Base-by-base conservation (phyloP, 2,329 filamentous ascomycete genomes). In the Ophiocordyceps sinensis region DNA sequence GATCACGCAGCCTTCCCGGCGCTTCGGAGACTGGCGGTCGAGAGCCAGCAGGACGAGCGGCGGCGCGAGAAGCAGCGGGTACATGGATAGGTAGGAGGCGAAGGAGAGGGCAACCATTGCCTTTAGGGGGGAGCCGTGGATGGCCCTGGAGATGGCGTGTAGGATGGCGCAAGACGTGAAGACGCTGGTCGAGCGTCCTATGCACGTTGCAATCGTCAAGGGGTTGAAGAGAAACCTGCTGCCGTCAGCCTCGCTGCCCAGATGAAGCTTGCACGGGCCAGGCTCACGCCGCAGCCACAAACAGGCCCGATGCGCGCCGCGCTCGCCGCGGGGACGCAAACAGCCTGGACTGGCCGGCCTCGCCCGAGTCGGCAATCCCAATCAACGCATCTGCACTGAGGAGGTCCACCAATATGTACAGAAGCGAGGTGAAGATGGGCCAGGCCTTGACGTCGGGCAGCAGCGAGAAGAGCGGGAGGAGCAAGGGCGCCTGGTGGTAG, bases 181-280 rank as follows among this genome's bases (percentile, higher is more conserved):
- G 43, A 89, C 79, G 46, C 78, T 85, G 0, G 89, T 95, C 1
- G 91, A 85, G 34, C 89, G 82, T 23, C 84, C 89, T 44, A 98
- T 73, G 58, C 89, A 96, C 15, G 87, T 88, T 36, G 87, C 78
- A 45, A 98, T 77, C 1, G 88, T 94, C 57, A 94, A 94, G 0
- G 91, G 91, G 58, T 93, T 96, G 65, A 96, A 89, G 3, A 98
- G 74, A 57, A 85, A 96, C 49, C 85, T 91, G 9, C 3, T n/a
- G 38, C 29, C 37, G 36, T 54, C 41, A 56, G 46, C 28, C n/a
- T 26, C 36, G n/a, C 14, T 26, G 5, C 23, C 15, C 32, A 35
- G 11, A 17, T 17, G n/a, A 14, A 17, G 12, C 17, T 10, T 17
- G 14, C 9, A 29, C 28, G 19, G 29, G 12, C 4, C 36, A 34